Evolutionary conservation across 2,329 filamentous ascomycete species (phyloP).

Genomic region (Rhynchosporium secalis): DNA sequence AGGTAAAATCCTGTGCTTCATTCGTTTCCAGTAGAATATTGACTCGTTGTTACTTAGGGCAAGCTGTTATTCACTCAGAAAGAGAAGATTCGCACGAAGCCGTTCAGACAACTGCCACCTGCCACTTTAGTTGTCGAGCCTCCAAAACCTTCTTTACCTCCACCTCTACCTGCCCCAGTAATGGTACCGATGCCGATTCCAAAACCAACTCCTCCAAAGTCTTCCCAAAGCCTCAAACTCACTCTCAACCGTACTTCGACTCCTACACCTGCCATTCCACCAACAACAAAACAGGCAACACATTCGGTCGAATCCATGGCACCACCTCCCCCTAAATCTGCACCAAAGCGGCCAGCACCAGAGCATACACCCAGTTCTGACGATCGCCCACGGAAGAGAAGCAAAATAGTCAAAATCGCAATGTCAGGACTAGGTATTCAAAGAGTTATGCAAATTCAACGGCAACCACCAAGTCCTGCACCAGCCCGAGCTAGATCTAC

Average conservation of each 20-base stretch:
- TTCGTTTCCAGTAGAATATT: background rate
- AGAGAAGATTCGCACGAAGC: slow-evolving; percentile 35
- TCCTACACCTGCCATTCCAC: slow-evolving; percentile 4
- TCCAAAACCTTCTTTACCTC: slow-evolving; percentile 9
- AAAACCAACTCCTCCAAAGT: slow-evolving; percentile 11
- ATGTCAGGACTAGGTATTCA: background rate
- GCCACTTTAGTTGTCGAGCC: slow-evolving; percentile 10
- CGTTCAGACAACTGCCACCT: slow-evolving; percentile 9
- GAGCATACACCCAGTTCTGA: slow-evolving; percentile 16
- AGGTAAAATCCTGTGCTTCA: slow-evolving; percentile 36
- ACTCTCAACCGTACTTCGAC: slow-evolving; percentile 7
- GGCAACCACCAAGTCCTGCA: slow-evolving; percentile 27
- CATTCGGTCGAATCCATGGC: slow-evolving; percentile 9
- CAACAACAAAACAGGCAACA: slow-evolving; percentile 10
- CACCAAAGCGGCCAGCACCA: slow-evolving; percentile 27
- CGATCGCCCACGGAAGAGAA: slow-evolving; percentile 17
- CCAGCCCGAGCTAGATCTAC: slow-evolving; percentile 21
- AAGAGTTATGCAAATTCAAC: slow-evolving; percentile 30
- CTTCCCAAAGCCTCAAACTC: slow-evolving; percentile 3
- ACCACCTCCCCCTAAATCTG: slow-evolving; percentile 6
- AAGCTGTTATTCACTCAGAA: slow-evolving; percentile 36
- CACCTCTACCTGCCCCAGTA: slow-evolving; percentile 10
- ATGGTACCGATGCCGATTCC: slow-evolving; percentile 1
- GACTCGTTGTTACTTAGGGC: slow-evolving; percentile 29
- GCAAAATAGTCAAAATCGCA: slow-evolving; percentile 16